phyloP scores from a whole-genome alignment of 306 rosid species.

The Quercus alba region DNA sequence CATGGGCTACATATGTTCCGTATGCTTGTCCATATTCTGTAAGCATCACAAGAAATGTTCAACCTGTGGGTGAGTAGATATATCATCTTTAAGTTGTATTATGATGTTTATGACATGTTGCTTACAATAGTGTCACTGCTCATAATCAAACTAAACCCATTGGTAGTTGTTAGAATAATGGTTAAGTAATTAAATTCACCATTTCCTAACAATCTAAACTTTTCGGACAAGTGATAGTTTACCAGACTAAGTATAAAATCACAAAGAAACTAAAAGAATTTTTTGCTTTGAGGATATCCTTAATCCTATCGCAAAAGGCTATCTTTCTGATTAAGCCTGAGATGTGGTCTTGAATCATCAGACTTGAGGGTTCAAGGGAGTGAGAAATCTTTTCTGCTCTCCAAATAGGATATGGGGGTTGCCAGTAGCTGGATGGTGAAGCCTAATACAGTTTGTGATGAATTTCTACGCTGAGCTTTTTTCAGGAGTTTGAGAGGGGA shows the following conservation, averaged over 20 bases:
- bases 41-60: slow-evolving; percentile 96
- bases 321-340: not conserved
- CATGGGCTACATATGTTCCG: slow-evolving; percentile 93
- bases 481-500: too few species aligned
- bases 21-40: slow-evolving; percentile 94
- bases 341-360: not conserved
- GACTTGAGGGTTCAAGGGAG: not conserved
- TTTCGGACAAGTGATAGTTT: too few species aligned
- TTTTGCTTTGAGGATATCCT: not conserved
- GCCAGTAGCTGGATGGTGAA: not conserved
- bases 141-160: not conserved
- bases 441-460: too few species aligned
- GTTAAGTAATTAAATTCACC: too few species aligned
- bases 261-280: not conserved
- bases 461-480: too few species aligned
- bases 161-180: not conserved
- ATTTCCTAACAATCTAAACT: too few species aligned
- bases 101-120: slow-evolving; percentile 6
- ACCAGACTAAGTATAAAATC: not conserved
- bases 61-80: slow-evolving; percentile 86
- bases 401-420: not conserved
- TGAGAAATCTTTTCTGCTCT: not conserved
- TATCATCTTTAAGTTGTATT: slow-evolving; percentile 3
- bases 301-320: not conserved
- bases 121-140: not conserved